Conservation (phyloP, 2,329 filamentous ascomycete species). For the Cadophora malorum region DNA sequence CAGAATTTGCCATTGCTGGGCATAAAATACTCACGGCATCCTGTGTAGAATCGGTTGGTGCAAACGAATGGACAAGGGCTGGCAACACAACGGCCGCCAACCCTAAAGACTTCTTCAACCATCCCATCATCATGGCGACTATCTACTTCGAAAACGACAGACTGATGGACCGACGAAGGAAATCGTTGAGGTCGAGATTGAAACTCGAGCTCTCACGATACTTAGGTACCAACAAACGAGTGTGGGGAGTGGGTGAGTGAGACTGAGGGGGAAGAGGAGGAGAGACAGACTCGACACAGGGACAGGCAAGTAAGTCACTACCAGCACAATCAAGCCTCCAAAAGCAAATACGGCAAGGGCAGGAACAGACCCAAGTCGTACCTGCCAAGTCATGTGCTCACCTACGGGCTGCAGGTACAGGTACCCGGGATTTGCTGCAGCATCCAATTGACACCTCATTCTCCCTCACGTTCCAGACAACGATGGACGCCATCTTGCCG, state of each 20-base stretch:
- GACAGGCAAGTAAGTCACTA: not conserved
- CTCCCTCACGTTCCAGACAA: constrained; percentile 2
- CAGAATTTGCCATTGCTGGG: not conserved
- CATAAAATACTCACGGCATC: constrained; percentile 16
- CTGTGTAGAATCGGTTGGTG: constrained; percentile 23
- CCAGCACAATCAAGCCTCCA: not conserved
- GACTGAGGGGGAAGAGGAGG: not conserved
- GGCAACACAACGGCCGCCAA: constrained; percentile 17
- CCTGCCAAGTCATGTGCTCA: constrained; percentile 12
- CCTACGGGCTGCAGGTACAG: not conserved
- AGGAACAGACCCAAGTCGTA: not conserved
- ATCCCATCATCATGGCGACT: constrained; percentile 4
- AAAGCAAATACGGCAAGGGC: not conserved
- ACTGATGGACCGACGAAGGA: not conserved
- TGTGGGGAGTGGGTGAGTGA: not conserved
- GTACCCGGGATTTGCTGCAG: not conserved
- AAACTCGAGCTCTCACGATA: not conserved
- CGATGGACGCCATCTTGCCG: not conserved
- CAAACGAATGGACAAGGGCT: constrained; percentile 27
- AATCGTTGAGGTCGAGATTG: constrained; percentile 3
- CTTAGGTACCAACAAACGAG: not conserved
- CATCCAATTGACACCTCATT: constrained; percentile 18
- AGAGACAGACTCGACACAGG: not conserved
- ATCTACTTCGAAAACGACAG: not conserved
- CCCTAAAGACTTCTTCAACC: constrained; percentile 18